Percentiles rank a stretch among this genome's conserved stretches.
Conservation (phyloP, 1,284 basidiomycete genomes). For the Rugiboletus extremiorientalis region DNA sequence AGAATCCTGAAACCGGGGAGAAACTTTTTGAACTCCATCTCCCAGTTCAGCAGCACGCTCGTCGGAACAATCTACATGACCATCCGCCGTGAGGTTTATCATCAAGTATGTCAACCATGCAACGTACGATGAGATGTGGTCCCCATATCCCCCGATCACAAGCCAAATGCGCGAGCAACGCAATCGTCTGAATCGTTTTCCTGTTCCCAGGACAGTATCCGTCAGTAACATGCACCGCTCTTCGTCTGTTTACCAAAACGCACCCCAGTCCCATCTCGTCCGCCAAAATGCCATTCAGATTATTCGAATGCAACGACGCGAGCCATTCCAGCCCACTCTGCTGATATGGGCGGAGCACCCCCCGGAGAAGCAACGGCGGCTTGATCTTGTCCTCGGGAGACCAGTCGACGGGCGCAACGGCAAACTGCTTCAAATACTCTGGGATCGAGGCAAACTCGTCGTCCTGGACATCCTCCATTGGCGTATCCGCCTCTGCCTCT, state of each 20-base stretch:
- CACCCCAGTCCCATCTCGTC: constrained; percentile 93
- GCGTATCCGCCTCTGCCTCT: constrained; percentile 6
- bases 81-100: constrained; percentile 1
- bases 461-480: constrained; percentile 15
- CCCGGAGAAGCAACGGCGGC: constrained; percentile 83
- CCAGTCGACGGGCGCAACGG: constrained; percentile 68
- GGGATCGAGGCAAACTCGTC: constrained; percentile 41
- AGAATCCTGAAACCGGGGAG: constrained; percentile 91
- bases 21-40: constrained; percentile 99
- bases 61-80: constrained; percentile 79
- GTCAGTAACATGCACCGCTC: background rate
- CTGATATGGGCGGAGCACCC: constrained; percentile 90
- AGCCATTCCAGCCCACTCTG: constrained; percentile 96
- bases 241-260: constrained; percentile 31
- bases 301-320: constrained; percentile 83
- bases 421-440: constrained; percentile 61
- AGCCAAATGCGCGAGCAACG: constrained; percentile 89
- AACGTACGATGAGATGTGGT: constrained; percentile 82
- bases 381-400: constrained; percentile 57
- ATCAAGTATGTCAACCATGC: background rate
- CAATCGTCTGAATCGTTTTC: constrained; percentile 97
- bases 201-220: constrained; percentile 41
- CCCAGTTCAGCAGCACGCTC: constrained; percentile 96
- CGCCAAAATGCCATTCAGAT: constrained; percentile 90
- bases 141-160: constrained; percentile 97